Evolutionary conservation across 306 rosid species (phyloP).

Genomic region (Pyrus pyrifolia): DNA sequence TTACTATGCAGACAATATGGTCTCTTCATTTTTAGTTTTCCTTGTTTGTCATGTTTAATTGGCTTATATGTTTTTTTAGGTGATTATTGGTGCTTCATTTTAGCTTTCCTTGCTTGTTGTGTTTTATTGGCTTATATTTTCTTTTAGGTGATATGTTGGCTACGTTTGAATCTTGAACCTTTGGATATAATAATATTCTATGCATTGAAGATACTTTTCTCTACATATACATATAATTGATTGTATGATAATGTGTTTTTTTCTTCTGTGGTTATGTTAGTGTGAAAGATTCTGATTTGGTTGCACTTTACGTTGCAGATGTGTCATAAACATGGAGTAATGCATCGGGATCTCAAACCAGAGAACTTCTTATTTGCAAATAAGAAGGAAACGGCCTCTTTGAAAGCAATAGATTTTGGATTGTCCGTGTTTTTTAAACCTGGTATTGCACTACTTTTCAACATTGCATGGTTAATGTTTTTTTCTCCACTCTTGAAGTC

Average conservation of each 20-base stretch:
- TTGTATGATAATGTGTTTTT: neutral
- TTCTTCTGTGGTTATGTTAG: neutral
- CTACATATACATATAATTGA: neutral
- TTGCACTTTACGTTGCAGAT: slow-evolving; percentile 23
- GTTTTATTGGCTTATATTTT: neutral
- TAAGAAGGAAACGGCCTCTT: slow-evolving; percentile 52
- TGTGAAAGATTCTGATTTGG: slow-evolving; percentile 1
- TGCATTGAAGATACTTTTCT: neutral
- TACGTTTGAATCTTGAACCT: neutral
- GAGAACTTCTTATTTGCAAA: slow-evolving; percentile 51
- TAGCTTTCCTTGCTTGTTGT: neutral
- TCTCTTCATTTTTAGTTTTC: neutral
- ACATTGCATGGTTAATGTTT: neutral
- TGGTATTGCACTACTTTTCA: slow-evolving; percentile 25
- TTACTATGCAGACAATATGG: neutral
- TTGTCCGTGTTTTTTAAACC: slow-evolving; percentile 46
- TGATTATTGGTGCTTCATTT: neutral
- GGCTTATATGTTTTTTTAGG: neutral
- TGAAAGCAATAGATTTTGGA: slow-evolving; percentile 60
- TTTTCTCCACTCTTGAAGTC: neutral
- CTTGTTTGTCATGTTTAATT: neutral
- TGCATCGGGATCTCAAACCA: slow-evolving; percentile 65
- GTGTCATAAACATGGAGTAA: slow-evolving; percentile 54
- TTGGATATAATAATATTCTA: neutral
- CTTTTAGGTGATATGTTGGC: neutral